Evolutionary conservation across 768 basidiomycete species (phyloP), one percentile per base, ranked within the genome.

Genomic region (Pleurotus citrinopileatus): DNA sequence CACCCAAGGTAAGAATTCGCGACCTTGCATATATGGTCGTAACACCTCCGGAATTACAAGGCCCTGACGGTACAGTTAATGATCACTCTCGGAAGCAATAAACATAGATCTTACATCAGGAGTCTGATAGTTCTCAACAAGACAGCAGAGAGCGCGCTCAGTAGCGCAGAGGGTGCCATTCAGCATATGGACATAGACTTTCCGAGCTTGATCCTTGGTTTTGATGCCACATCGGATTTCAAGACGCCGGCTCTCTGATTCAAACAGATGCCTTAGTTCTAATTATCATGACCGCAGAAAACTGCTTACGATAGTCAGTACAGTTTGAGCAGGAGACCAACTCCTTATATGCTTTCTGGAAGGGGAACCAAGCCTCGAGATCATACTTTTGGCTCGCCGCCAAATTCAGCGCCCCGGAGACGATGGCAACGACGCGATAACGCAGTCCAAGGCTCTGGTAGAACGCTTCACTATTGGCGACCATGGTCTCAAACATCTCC

Each of bases 61-160:
- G 23, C 96, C 96, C 94, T 97, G 65, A n/a, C 45, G 26, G 23
- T 25, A 15, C 22, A 17, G 42, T 60, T 47, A 57, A 29, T 52
- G 15, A 20, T 27, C 17, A 56, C 32, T n/a, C 23, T n/a, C 15
- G 8, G 42, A 43, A 28, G 29, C 53, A 53, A 57, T 23, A 50
- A 17, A 29, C 29, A 45, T 56, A 28, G 37, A 26, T 7, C 13
- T 48, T 63, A 96, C 95, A 46, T 97, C 94, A 0, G 89, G 79
- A 0, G 94, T 98, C 73, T 99, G 97, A 67, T 96, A 94, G 70
- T 98, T 98, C 74, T 99, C 97, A n/a, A 94, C 95, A 54, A 99
- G 63, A 70, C 97, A 98, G 71, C 96, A 98, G 17, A 98, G 75
- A 1, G 97, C 92, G 34, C 97, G 91, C 72, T 96, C 92, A 1